Evolutionary conservation across 139 green algal genomes (phyloP), one percentile per base, ranked within the genome.

Genomic region (Pleodorina starrii): DNA sequence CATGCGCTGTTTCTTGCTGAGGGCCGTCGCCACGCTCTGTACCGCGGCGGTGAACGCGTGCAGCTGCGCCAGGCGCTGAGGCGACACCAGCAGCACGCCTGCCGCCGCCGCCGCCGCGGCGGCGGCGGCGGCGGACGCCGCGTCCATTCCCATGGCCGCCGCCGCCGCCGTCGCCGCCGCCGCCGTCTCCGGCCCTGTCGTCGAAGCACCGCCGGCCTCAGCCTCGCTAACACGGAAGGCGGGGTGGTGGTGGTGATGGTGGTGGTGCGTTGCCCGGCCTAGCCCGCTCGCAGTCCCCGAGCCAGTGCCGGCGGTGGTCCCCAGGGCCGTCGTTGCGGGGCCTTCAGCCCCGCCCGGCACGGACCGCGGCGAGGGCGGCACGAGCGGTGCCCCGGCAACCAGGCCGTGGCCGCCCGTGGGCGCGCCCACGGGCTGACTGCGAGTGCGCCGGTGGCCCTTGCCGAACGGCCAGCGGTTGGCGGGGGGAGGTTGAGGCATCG

Each of bases 1-100:
- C 86, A 90, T 85, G 7, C 36, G 32, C 44, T 72, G 40, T 63
- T 81, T 85, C 63, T 86, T 85, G 32, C 68, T 86, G 0, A 81
- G 76, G 5, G 86, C 73, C 29, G 59, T 85, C 5, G 86, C 71
- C 3, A 90, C 59, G 57, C 48, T 68, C 36, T 82, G 71, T 14
- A 83, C 71, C 3, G 75, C 59, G 5, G 75, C 77, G 16, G 86
- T 77, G 71, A 87, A 85, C 19, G 82, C 77, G 12, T 75, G 77
- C 6, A 87, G 87, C 48, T 73, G 77, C 46, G 79, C 43, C 54
- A 90, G 44, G 48, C 79, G 75, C 46, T 77, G 68, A 0, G 76
- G 46, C 32, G 73, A 40, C 66, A 91, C 35, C 27, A 59, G 14
- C 69, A 72, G 68, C n/a, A 72, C 78, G 43, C 38, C 54, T 36